These are phyloP conservation scores for Calonectria pseudoturangicola DNA, from an alignment of 2,329 filamentous ascomycete genomes.

Conservation along the genomic window DNA sequence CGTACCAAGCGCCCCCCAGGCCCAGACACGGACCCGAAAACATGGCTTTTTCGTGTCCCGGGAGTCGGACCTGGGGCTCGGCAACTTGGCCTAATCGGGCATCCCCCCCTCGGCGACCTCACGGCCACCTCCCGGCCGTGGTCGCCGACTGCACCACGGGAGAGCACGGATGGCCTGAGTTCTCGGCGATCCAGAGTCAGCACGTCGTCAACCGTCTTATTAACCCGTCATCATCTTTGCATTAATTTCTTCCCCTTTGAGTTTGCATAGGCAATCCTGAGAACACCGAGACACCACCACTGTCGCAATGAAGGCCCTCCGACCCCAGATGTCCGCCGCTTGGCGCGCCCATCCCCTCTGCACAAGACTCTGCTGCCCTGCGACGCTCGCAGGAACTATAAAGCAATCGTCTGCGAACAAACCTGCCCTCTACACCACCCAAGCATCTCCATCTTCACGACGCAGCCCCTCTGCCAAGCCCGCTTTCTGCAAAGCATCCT, in stretches of 20 bases:
- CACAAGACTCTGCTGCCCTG: background rate
- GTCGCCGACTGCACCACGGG: slow-evolving; percentile 4
- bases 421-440: slow-evolving; percentile 15
- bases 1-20: background rate
- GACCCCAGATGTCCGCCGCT: background rate
- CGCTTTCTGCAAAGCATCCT: background rate
- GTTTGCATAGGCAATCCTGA: background rate
- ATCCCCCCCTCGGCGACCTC: slow-evolving; percentile 13
- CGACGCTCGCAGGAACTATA: slow-evolving; percentile 4
- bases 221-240: slow-evolving; percentile 9
- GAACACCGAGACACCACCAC: background rate
- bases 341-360: background rate
- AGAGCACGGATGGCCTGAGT: background rate
- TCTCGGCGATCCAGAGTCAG: slow-evolving; percentile 3
- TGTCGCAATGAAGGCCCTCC: slow-evolving; percentile 8
- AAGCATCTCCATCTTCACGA: background rate
- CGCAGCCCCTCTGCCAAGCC: background rate
- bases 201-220: slow-evolving; percentile 3
- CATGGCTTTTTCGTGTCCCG: slow-evolving; percentile 6
- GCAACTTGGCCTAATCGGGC: slow-evolving; percentile 20
- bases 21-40: slow-evolving; percentile 11
- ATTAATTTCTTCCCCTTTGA: background rate
- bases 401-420: background rate
- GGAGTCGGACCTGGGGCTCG: background rate
- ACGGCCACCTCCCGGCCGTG: slow-evolving; percentile 13